Evolutionary conservation across 2,329 filamentous ascomycete genomes (phyloP), one percentile per base, ranked within the genome.

Genomic region (Parasarocladium wereldwijsianum): DNA sequence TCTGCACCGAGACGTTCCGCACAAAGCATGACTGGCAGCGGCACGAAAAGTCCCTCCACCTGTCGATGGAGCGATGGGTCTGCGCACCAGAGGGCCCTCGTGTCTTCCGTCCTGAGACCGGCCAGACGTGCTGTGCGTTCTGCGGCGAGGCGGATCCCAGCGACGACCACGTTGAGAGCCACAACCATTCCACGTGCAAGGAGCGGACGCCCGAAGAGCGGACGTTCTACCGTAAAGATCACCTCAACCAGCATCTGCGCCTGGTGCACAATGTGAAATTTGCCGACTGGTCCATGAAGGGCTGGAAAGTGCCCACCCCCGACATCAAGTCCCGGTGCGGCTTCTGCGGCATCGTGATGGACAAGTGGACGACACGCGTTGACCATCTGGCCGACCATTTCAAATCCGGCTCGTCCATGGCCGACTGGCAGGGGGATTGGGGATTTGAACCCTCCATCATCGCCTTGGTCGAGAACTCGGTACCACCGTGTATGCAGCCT

Each of bases 11-110:
- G 38, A 73, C 69, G 0, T 77, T 76, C 49, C 59, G 70, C 39
- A 76, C 71, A 4, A 77, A 77, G 45, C 70, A 77, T 41, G 72
- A 77, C 48, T 77, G 72, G 72, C 70, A 76, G 42, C 59, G 76
- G 34, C 76, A 82, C 45, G 76, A 83, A 43, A 76, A 76, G 40
- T 74, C 71, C 29, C 56, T 73, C 38, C 76, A 68, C 46, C 51
- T 69, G 40, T 81, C 69, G 6, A 66, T 77, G 1, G 72, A 70
- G 53, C 62, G 62, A 33, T 82, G 65, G 77, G 68, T 73, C 35
- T 81, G 66, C 43, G 63, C 64, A 4, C 70, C 70, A 25, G 60
- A 69, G 25, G 70, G 71, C 1, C 54, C 67, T 11, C 58, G 52
- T 5, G 62, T 63, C 4, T 49, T 73, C 20, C 67, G 76, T 33